Percentiles rank a stretch among this genome's conserved stretches.
Conservation (phyloP, 768 basidiomycete species). For the Tulasnella calospora region DNA sequence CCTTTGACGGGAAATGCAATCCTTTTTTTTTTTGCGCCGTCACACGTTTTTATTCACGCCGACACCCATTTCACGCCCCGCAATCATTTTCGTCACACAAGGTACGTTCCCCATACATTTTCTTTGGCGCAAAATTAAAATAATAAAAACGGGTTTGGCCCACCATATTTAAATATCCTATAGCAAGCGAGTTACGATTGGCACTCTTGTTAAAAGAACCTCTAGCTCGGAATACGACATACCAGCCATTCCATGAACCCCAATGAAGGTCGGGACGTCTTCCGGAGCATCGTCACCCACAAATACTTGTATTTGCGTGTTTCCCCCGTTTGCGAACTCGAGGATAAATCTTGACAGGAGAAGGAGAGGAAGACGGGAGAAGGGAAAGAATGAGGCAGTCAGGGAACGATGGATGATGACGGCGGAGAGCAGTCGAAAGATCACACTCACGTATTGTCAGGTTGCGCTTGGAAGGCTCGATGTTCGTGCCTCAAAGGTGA, state of each 20-base stretch:
- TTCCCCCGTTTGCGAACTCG: neutral
- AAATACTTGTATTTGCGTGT: neutral
- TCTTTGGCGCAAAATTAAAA: no score
- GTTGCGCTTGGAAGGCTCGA: neutral
- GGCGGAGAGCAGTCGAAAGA: neutral
- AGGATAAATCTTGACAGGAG: neutral
- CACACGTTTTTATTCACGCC: no score
- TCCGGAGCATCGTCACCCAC: neutral
- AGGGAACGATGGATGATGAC: neutral
- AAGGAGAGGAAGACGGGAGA: neutral
- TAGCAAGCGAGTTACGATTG: neutral
- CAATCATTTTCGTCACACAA: no score
- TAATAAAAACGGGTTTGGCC: no score
- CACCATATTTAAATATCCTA: neutral
- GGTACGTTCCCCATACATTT: no score
- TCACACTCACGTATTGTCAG: neutral
- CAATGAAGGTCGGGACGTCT: neutral
- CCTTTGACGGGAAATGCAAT: no score
- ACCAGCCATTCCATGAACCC: neutral
- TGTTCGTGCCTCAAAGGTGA: neutral
- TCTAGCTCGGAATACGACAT: neutral
- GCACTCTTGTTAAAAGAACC: neutral
- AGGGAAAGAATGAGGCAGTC: neutral
- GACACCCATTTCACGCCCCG: no score
- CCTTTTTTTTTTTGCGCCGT: no score